Evolutionary conservation across 2,329 filamentous ascomycete species (phyloP), one percentile per base, ranked within the genome.

Genomic region (Pseudonectria buxi): DNA sequence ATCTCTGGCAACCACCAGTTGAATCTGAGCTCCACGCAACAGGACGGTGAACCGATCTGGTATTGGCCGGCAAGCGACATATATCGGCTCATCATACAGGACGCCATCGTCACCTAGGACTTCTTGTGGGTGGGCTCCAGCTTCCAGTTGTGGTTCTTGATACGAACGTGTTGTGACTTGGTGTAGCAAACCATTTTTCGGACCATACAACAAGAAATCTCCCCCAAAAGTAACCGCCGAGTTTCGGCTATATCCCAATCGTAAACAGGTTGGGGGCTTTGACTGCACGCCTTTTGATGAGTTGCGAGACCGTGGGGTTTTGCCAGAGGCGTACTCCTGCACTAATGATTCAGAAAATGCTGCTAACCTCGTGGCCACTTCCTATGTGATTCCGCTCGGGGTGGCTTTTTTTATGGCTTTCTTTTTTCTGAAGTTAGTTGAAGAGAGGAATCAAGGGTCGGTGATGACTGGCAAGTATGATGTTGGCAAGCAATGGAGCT

Each of bases 91-190:
- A 30, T n/a, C 3, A 42, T 46, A 6, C 7, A 10, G 1, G 28
- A 32, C 7, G 33, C 31, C 26, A 34, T 34, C 10, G 13, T 46
- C 7, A 31, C 30, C 9, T 44, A 39, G 14, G 35, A 13, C 13
- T 46, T 46, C 24, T 46, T 46, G 44, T 46, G 12, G 36, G 44
- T n/a, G n/a, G n/a, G n/a, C n/a, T n/a, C n/a, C n/a, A n/a, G n/a
- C n/a, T n/a, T n/a, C n/a, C n/a, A n/a, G n/a, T n/a, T n/a, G n/a
- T n/a, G n/a, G n/a, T n/a, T n/a, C n/a, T n/a, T n/a, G n/a, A n/a
- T n/a, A n/a, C n/a, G n/a, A n/a, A n/a, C n/a, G n/a, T n/a, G n/a
- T 13, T 0, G 10, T 3, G 11, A 3, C 25, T 10, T 18, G 4
- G 6, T n/a, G 3, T 10, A 44, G 41, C 12, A 30, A 44, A 6